A percentile compares a stretch with the other conserved stretches of the same genome.
Evolutionary conservation across 148 eudicot genomes (phyloP).

Genomic region (Vaccinium macrocarpon): DNA sequence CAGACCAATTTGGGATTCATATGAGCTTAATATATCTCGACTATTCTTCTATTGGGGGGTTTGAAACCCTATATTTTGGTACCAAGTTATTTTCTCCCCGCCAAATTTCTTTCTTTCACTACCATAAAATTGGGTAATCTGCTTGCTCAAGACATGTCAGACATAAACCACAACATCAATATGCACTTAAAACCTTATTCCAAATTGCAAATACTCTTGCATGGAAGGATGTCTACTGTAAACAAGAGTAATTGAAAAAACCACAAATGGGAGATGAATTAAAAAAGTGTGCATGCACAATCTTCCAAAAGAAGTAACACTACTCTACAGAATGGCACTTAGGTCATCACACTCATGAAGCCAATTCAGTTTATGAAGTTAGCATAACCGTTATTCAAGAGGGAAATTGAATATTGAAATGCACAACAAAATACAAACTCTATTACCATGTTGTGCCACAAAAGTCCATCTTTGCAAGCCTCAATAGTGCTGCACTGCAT

Average conservation of each 20-base stretch:
- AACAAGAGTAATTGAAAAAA: not conserved
- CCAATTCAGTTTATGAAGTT: not conserved
- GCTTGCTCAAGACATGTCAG: not conserved
- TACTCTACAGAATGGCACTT: not conserved
- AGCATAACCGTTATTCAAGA: not conserved
- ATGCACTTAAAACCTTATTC: not conserved
- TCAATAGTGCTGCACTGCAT: slow-evolving; percentile 78
- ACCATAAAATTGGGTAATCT: not conserved
- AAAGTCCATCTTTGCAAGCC: slow-evolving; percentile 88
- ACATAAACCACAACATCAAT: not conserved
- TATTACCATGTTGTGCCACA: slow-evolving; percentile 92
- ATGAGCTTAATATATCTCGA: not conserved
- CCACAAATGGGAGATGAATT: not conserved
- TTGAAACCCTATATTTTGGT: not conserved
- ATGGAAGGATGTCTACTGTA: not conserved
- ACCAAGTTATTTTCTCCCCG: not conserved
- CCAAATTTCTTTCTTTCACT: not conserved
- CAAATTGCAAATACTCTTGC: not conserved
- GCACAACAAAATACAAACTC: not conserved
- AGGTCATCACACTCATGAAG: not conserved
- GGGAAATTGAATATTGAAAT: not conserved
- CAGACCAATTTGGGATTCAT: not conserved
- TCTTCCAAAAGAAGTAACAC: not conserved
- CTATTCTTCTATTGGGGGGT: not conserved
- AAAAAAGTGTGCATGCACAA: not conserved